A percentile compares a stretch with the other conserved stretches of the same genome.
Evolutionary conservation across 352 stramenopile species (phyloP).

Genomic region (Phytophthora hybrid): DNA sequence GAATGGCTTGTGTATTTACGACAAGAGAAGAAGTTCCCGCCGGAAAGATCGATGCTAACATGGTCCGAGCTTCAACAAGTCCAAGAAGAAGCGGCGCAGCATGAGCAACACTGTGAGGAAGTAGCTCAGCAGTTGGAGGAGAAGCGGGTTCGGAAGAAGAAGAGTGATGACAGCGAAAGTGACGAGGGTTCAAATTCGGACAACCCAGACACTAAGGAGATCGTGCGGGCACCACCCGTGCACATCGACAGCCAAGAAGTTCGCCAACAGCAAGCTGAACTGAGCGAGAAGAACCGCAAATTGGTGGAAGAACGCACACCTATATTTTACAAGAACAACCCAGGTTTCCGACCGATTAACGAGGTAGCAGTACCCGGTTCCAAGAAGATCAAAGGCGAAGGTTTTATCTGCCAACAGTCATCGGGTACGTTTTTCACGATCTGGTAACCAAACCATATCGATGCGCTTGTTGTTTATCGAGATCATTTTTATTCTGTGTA

Average conservation of each 20-base stretch:
- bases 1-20: constrained; percentile 74
- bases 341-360: constrained; percentile 58
- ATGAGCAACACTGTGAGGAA: constrained; percentile 38
- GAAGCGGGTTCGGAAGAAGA: constrained; percentile 17
- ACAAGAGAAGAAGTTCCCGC: constrained; percentile 52
- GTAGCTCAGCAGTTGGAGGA: constrained; percentile 31
- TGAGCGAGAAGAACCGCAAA: constrained; percentile 60
- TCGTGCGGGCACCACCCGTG: constrained; percentile 49
- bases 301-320: constrained; percentile 64
- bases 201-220: constrained; percentile 46
- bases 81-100: constrained; percentile 37
- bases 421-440: constrained; percentile 49
- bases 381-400: constrained; percentile 57
- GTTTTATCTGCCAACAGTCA: constrained; percentile 78
- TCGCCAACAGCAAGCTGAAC: constrained; percentile 48
- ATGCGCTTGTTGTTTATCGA: neutral
- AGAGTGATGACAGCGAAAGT: constrained; percentile 38
- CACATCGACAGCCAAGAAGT: constrained; percentile 48
- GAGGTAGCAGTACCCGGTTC: constrained; percentile 34
- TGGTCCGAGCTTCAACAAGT: constrained; percentile 52
- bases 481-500: neutral
- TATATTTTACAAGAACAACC: constrained; percentile 85
- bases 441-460: neutral
- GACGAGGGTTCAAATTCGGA: constrained; percentile 64
- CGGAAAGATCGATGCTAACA: constrained; percentile 32